phyloP scores from a whole-genome alignment of 2,329 filamentous ascomycete genomes.

The Huntiella omanensis region DNA sequence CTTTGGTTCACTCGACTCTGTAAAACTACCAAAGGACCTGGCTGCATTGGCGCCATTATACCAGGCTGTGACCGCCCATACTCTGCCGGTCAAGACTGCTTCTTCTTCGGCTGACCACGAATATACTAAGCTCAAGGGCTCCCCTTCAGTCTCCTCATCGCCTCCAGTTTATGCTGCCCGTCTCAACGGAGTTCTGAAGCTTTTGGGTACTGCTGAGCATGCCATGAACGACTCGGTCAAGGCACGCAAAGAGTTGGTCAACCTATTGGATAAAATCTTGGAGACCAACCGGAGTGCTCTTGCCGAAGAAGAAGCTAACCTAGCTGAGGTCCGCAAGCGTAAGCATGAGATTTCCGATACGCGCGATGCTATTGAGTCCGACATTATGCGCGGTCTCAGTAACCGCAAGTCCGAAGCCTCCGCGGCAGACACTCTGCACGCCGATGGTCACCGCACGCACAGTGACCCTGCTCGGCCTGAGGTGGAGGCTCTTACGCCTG shows the following conservation, averaged over 20 bases:
- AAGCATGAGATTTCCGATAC: constrained; percentile 58
- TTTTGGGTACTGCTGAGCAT: constrained; percentile 69
- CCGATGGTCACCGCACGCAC: neutral
- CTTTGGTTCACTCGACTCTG: constrained; percentile 35
- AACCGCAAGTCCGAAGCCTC: constrained; percentile 28
- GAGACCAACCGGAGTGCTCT: constrained; percentile 53
- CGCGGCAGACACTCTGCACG: neutral
- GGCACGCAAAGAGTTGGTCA: constrained; percentile 58
- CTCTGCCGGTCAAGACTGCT: constrained; percentile 46
- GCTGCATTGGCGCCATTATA: constrained; percentile 56
- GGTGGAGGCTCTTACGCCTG: constrained; percentile 76
- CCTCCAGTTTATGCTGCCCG: constrained; percentile 83
- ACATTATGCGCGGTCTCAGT: constrained; percentile 69
- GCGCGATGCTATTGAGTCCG: constrained; percentile 76
- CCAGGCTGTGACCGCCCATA: constrained; percentile 53
- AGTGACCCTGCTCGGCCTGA: constrained; percentile 54
- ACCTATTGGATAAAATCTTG: constrained; percentile 65
- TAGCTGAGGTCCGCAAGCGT: constrained; percentile 44
- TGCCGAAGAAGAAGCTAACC: constrained; percentile 46
- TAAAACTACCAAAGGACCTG: constrained; percentile 54
- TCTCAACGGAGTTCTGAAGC: constrained; percentile 76
- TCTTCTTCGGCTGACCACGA: constrained; percentile 58
- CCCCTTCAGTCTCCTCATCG: constrained; percentile 48
- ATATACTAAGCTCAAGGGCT: constrained; percentile 65
- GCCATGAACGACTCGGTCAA: constrained; percentile 82